phyloP scores from a whole-genome alignment of 1,139 yeast species.

The Candida dubliniensis region DNA sequence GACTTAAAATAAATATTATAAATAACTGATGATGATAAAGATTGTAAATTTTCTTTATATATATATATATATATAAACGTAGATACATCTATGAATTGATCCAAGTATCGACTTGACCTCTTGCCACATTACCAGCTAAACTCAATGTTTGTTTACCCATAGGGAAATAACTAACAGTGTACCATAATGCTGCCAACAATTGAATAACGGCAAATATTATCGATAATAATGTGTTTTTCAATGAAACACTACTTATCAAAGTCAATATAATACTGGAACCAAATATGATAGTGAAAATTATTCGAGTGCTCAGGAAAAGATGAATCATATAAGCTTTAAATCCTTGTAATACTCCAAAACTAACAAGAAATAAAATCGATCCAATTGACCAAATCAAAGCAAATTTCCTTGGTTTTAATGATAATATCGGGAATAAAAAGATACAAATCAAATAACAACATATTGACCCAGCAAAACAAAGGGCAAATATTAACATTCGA shows the following conservation, averaged over 20 bases:
- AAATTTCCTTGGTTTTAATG: constrained; percentile 58
- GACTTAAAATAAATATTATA: constrained; percentile 1
- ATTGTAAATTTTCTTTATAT: background rate
- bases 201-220: constrained; percentile 54
- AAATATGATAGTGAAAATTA: constrained; percentile 51
- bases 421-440: constrained; percentile 54
- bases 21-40: background rate
- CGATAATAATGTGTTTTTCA: constrained; percentile 49
- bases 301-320: constrained; percentile 50
- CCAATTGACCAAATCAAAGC: constrained; percentile 64
- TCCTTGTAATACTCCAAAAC: constrained; percentile 62
- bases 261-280: constrained; percentile 52
- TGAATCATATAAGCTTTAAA: constrained; percentile 47
- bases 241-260: constrained; percentile 44
- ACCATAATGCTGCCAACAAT: constrained; percentile 52
- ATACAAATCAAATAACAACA: constrained; percentile 57
- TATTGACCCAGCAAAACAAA: constrained; percentile 54
- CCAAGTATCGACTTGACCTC: constrained; percentile 62
- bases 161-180: constrained; percentile 64
- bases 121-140: constrained; percentile 54
- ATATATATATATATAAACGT: constrained; percentile 1
- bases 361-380: constrained; percentile 53
- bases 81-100: constrained; percentile 31
- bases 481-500: constrained; percentile 54
- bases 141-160: constrained; percentile 57